Conservation (phyloP, 1,284 basidiomycete genomes). For the Rhodotorula sp. region DNA sequence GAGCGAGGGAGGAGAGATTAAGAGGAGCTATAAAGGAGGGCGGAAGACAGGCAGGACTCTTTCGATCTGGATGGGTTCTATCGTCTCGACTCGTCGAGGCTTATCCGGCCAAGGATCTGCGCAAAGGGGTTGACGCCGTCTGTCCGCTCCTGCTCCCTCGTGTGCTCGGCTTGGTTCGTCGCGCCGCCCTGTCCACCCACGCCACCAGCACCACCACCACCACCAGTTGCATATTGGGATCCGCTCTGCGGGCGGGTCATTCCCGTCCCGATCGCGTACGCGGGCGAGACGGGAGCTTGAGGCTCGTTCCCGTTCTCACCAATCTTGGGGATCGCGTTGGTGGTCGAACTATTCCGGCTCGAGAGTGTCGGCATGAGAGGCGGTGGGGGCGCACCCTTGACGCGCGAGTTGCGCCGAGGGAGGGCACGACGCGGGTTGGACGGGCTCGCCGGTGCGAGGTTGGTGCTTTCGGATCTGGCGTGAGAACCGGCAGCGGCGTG, state of each 20-base stretch:
- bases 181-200: background rate
- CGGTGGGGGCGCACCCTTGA: background rate
- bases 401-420: background rate
- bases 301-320: background rate
- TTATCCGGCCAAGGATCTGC: conserved; percentile 24
- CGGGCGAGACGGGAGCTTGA: conserved; percentile 13
- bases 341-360: background rate
- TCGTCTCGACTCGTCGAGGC: conserved; percentile 5
- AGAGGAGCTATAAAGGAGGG: too few relatives aligned
- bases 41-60: background rate
- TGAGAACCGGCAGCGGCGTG: background rate
- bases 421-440: background rate
- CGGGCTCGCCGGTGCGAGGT: background rate
- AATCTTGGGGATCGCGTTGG: background rate
- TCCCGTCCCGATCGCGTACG: conserved; percentile 34
- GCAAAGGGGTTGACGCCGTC: conserved; percentile 23
- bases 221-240: background rate
- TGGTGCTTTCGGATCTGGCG: background rate
- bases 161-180: background rate
- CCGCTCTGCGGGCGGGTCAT: conserved; percentile 19
- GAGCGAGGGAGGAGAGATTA: too few relatives aligned
- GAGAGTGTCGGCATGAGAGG: background rate
- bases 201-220: background rate
- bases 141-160: background rate
- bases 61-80: background rate